A percentile compares a stretch with the other conserved stretches of the same genome.
Conservation (phyloP, 129 eudicot species). For the Ambrosia trifida region DNA sequence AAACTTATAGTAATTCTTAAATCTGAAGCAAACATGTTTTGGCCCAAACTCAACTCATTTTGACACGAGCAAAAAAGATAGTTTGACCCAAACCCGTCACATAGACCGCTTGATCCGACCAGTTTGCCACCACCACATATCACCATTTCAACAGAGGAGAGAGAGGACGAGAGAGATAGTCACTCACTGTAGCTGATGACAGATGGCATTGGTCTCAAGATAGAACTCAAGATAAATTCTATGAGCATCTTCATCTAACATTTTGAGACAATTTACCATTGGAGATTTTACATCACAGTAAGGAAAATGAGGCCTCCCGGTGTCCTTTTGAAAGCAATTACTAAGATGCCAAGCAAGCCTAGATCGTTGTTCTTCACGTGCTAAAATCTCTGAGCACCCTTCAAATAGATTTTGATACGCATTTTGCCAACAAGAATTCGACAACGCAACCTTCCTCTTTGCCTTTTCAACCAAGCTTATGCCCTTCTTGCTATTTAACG, state of each 20-base stretch:
- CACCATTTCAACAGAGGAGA: background rate
- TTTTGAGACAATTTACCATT: slow-evolving; percentile 12
- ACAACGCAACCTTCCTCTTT: slow-evolving; percentile 17
- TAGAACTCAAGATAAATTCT: slow-evolving; percentile 7
- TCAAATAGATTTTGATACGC: slow-evolving; percentile 10
- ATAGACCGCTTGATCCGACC: background rate
- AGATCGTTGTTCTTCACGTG: slow-evolving; percentile 9
- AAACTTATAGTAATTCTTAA: background rate
- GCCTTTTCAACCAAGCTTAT: slow-evolving; percentile 14
- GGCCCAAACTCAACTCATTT: background rate
- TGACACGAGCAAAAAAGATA: background rate
- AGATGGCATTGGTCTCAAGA: slow-evolving; percentile 10
- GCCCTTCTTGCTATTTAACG: slow-evolving; percentile 2
- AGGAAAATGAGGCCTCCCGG: slow-evolving; percentile 10
- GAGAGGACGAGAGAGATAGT: background rate
- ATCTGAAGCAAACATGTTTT: background rate
- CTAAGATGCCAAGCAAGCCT: slow-evolving; percentile 18
- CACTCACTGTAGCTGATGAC: slow-evolving; percentile 16
- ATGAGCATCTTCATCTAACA: slow-evolving; percentile 3
- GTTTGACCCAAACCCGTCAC: background rate
- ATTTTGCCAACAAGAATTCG: slow-evolving; percentile 2
- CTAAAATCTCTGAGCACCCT: slow-evolving; percentile 13
- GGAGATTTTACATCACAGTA: slow-evolving; percentile 3
- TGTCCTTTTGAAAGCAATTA: slow-evolving; percentile 19
- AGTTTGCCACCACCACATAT: background rate